These are phyloP conservation scores for Paecilomyces variotii DNA, from an alignment of 2,329 filamentous ascomycete genomes.

Conservation along the genomic window DNA sequence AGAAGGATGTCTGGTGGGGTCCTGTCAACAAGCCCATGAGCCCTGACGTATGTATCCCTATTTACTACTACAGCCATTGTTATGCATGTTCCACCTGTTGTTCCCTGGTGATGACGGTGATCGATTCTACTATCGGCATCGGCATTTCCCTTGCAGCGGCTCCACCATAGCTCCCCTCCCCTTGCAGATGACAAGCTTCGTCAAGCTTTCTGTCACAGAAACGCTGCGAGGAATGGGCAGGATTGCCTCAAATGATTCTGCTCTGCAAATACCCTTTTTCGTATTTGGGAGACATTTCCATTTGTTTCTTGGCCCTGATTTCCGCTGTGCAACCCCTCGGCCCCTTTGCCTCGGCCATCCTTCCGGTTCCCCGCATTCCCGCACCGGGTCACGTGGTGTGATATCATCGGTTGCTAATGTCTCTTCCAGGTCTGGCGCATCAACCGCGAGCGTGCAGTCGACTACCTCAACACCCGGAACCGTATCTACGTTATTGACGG, in stretches of 20 bases:
- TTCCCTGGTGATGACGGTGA: not conserved
- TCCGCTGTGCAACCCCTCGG: not conserved
- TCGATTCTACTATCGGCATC: slow-evolving; percentile 11
- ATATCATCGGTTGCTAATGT: slow-evolving; percentile 21
- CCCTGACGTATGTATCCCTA: slow-evolving; percentile 66
- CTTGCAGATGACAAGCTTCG: slow-evolving; percentile 1
- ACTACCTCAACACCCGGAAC: slow-evolving; percentile 98
- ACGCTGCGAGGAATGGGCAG: not conserved
- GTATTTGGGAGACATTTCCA: slow-evolving; percentile 6
- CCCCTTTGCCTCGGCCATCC: not conserved
- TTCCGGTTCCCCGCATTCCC: slow-evolving; percentile 10
- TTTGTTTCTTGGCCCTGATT: slow-evolving; percentile 1
- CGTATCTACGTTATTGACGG: slow-evolving; percentile 98
- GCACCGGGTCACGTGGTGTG: slow-evolving; percentile 17
- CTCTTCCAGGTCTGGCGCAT: slow-evolving; percentile 85
- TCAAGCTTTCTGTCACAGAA: not conserved
- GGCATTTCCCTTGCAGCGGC: slow-evolving; percentile 1
- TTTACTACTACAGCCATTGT: slow-evolving; percentile 6
- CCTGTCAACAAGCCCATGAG: slow-evolving; percentile 99
- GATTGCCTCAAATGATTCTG: not conserved
- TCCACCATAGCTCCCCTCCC: not conserved
- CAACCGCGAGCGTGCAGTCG: slow-evolving; percentile 96
- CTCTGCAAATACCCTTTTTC: slow-evolving; percentile 1
- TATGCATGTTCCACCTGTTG: slow-evolving; percentile 5
- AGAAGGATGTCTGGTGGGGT: slow-evolving; percentile 96